These are phyloP conservation scores for Eleusine coracana DNA, from an alignment of 176 grass and related monocot genomes.

Conservation along the genomic window DNA sequence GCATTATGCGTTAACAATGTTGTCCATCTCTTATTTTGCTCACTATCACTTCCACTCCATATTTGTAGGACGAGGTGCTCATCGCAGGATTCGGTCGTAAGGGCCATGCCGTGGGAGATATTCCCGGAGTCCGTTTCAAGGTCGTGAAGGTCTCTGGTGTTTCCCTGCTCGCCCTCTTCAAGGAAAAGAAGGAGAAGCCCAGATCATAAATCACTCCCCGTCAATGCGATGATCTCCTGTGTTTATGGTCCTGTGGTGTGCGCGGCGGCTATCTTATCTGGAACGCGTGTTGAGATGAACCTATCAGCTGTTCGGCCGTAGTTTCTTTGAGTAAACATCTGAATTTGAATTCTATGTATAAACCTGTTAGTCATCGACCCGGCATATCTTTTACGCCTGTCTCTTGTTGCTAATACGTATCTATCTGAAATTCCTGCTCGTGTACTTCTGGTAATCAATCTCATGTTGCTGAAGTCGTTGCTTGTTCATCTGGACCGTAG, in stretches of 20 bases:
- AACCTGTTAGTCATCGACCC: background rate
- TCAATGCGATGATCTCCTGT: background rate
- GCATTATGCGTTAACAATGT: background rate
- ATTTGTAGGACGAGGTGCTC: conserved; percentile 70
- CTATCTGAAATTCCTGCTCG: background rate
- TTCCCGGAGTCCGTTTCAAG: conserved; percentile 71
- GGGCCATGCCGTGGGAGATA: conserved; percentile 76
- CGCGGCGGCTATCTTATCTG: background rate
- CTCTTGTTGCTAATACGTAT: background rate
- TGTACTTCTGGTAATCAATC: background rate
- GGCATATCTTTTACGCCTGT: background rate
- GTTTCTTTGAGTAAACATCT: conserved; percentile 20
- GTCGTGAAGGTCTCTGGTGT: conserved; percentile 78
- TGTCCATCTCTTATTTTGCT: background rate
- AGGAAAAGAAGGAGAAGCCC: conserved; percentile 91
- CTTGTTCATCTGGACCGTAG: background rate
- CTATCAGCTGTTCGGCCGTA: background rate
- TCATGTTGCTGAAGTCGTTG: background rate
- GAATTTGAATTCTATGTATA: conserved; percentile 21
- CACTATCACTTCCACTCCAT: background rate
- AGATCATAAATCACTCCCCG: conserved; percentile 49
- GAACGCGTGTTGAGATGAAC: conserved; percentile 29
- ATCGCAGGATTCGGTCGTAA: conserved; percentile 81
- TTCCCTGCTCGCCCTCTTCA: conserved; percentile 77
- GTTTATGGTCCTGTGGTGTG: background rate